Evolutionary conservation across 2,329 filamentous ascomycete genomes (phyloP).

Genomic region (Fusarium succisae): DNA sequence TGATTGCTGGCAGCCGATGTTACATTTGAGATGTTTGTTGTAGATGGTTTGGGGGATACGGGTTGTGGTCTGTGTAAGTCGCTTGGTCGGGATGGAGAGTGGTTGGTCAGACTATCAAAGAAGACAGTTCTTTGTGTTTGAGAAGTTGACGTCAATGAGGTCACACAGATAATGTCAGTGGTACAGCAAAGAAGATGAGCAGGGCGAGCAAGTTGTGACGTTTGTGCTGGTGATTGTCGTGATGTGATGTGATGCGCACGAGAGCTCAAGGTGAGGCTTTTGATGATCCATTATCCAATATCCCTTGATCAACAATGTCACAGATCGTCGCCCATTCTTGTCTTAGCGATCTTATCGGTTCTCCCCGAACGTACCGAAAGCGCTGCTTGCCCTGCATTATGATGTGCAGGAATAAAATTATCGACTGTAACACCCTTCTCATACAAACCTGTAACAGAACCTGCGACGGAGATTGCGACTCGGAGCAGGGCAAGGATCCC

Average conservation of each 20-base stretch:
- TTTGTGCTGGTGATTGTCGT: constrained; percentile 8
- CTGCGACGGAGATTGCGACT: constrained; percentile 36
- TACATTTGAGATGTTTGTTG: constrained; percentile 13
- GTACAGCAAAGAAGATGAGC: background rate
- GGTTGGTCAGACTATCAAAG: constrained; percentile 7
- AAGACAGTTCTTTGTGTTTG: background rate
- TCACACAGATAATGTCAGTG: background rate
- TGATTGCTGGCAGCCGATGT: constrained; percentile 2
- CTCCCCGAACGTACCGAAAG: background rate
- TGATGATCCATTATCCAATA: constrained; percentile 13
- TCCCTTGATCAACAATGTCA: background rate
- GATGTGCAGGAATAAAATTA: constrained; percentile 16
- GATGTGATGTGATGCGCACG: constrained; percentile 10
- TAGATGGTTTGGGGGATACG: background rate
- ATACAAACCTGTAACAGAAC: constrained; percentile 38
- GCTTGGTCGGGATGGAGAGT: constrained; percentile 9
- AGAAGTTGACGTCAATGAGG: constrained; percentile 13
- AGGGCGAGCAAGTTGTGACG: constrained; percentile 11
- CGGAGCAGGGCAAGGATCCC: constrained; percentile 11
- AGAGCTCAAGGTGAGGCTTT: constrained; percentile 16
- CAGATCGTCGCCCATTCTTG: background rate
- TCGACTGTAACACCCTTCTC: constrained; percentile 9
- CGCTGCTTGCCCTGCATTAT: constrained; percentile 2
- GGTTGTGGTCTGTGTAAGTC: constrained; percentile 19
- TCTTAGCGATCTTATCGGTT: constrained; percentile 4